These are phyloP conservation scores for Nigrograna mackinnonii DNA, from an alignment of 2,329 filamentous ascomycete species.

Conservation along the genomic window DNA sequence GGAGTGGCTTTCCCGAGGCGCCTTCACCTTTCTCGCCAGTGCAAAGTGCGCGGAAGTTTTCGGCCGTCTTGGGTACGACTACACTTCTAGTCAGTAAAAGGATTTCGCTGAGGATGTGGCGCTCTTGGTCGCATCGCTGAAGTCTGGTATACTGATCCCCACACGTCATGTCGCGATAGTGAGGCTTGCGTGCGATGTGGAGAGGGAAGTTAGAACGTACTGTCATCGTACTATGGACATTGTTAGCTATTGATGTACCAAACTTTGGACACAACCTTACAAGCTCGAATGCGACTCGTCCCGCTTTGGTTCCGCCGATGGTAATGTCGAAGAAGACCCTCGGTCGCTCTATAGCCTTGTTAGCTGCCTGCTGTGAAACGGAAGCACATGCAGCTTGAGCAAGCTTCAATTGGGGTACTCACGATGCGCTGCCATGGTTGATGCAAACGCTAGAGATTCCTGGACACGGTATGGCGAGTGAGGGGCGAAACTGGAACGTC, in stretches of 20 bases:
- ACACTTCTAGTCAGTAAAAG: background rate
- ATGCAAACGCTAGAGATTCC: too few species aligned
- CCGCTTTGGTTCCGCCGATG: slow-evolving; percentile 73
- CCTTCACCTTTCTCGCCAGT: slow-evolving; percentile 91
- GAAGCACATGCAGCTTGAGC: slow-evolving; percentile 2
- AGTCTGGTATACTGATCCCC: too few species aligned
- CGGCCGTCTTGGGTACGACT: slow-evolving; percentile 90
- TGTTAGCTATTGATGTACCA: slow-evolving; percentile 8
- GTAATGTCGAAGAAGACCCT: slow-evolving; percentile 93
- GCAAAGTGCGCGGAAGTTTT: slow-evolving; percentile 94
- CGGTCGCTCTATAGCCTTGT: slow-evolving; percentile 58
- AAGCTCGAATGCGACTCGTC: slow-evolving; percentile 86
- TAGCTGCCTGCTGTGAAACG: too few species aligned
- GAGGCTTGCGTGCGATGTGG: background rate
- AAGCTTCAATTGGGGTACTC: too few species aligned
- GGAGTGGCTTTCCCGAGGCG: slow-evolving; percentile 79
- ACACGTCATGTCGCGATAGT: too few species aligned
- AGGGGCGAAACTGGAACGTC: too few species aligned
- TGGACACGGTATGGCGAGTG: too few species aligned
- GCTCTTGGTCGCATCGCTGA: too few species aligned
- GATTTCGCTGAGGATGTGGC: too few species aligned
- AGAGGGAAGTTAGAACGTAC: slow-evolving; percentile 19
- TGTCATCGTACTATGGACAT: slow-evolving; percentile 45
- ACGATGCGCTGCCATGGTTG: too few species aligned
- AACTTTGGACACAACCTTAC: slow-evolving; percentile 51